Conservation (phyloP, 371 early-diverging fungal genomes). For the Mortierella sp. region DNA sequence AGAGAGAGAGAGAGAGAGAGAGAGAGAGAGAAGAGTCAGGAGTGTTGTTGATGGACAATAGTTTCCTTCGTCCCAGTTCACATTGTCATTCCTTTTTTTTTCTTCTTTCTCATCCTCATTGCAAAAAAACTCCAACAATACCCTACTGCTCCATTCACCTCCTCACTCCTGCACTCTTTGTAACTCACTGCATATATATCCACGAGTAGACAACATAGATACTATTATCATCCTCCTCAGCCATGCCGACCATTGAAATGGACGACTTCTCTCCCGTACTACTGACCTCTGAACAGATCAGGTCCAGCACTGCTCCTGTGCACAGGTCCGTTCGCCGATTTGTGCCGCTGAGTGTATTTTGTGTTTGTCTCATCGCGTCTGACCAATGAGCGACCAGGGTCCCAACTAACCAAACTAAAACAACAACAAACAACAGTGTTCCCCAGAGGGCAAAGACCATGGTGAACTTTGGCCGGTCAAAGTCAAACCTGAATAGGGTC, state of each 20-base stretch:
- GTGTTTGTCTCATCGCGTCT: neutral
- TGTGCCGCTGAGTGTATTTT: neutral
- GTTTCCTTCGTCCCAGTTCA: neutral
- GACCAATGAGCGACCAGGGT: neutral
- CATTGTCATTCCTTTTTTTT: neutral
- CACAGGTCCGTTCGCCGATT: conserved; percentile 12
- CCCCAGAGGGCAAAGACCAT: conserved; percentile 7
- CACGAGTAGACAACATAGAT: neutral
- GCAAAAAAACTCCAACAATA: neutral
- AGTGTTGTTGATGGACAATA: neutral
- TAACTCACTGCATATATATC: neutral
- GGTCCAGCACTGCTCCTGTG: neutral
- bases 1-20: too few relatives aligned
- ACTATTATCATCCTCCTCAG: neutral
- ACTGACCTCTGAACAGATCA: neutral
- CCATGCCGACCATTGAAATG: conserved; percentile 14
- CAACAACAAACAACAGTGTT: neutral
- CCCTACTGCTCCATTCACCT: neutral
- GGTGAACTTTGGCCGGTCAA: conserved; percentile 12
- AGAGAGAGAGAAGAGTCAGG: neutral
- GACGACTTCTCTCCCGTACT: conserved; percentile 9
- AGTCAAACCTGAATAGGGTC: conserved; percentile 25
- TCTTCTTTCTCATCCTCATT: neutral
- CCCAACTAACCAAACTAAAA: neutral
- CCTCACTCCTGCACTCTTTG: neutral